Evolutionary conservation across 2,329 filamentous ascomycete species (phyloP).

Genomic region (Fusarium sororula): DNA sequence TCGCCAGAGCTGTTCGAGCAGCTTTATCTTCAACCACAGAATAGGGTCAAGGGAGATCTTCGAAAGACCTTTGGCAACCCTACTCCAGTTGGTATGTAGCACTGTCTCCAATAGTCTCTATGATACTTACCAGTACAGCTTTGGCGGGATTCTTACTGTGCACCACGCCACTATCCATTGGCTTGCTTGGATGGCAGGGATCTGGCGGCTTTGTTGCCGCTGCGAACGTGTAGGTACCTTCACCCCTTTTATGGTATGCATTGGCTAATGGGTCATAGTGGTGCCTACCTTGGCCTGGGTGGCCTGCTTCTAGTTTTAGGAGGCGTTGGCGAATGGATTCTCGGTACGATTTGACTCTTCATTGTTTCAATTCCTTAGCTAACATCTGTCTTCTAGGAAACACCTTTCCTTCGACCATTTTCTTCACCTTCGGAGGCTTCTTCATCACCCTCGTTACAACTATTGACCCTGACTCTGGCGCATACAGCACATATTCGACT

Average conservation of each 20-base stretch:
- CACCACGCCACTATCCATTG: conserved; percentile 44
- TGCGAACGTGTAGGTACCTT: conserved; percentile 42
- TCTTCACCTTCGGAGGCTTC: conserved; percentile 58
- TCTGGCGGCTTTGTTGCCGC: conserved; percentile 44
- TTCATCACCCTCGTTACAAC: conserved; percentile 61
- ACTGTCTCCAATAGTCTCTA: rapidly evolving
- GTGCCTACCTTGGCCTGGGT: conserved; percentile 55
- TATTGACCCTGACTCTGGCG: conserved; percentile 57
- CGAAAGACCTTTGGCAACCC: conserved; percentile 62
- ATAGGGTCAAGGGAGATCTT: conserved; percentile 55
- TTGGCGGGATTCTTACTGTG: conserved; percentile 45
- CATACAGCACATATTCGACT: conserved; percentile 51
- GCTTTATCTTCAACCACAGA: conserved; percentile 60
- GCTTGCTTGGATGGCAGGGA: conserved; percentile 44
- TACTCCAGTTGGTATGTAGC: conserved; percentile 52
- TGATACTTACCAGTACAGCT: conserved; percentile 8
- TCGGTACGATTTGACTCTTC: conserved; percentile 43
- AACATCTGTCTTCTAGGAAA: conserved; percentile 47
- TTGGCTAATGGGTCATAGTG: conserved; percentile 20
- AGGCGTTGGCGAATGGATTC: conserved; percentile 60
- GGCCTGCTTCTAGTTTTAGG: conserved; percentile 57
- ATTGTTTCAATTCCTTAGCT: background rate
- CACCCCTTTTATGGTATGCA: rapidly evolving
- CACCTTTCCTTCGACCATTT: conserved; percentile 64
- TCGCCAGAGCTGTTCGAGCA: conserved; percentile 63